Evolutionary conservation across 2,329 filamentous ascomycete genomes (phyloP).

Genomic region (Coniosporium tulheliwenetii): DNA sequence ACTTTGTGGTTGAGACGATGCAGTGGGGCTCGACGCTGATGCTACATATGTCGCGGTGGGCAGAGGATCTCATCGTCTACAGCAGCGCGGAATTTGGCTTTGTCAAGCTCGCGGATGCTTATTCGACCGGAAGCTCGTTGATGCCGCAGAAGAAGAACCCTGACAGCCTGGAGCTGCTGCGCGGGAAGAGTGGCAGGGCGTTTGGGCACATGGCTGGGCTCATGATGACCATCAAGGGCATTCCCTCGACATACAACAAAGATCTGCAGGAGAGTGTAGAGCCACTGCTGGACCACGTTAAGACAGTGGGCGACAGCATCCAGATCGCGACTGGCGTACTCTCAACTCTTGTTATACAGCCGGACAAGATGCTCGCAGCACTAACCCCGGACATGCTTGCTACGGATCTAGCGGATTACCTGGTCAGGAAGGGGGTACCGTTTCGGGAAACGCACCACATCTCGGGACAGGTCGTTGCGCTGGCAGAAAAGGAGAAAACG

Average conservation of each 20-base stretch:
- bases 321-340: constrained; percentile 72
- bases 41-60: constrained; percentile 65
- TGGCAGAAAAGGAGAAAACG: constrained; percentile 48
- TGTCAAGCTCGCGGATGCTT: constrained; percentile 61
- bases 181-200: constrained; percentile 60
- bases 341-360: constrained; percentile 51
- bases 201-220: constrained; percentile 73
- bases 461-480: constrained; percentile 54
- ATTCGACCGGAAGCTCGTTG: constrained; percentile 58
- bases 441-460: constrained; percentile 74
- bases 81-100: constrained; percentile 62
- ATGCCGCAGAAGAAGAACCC: constrained; percentile 82
- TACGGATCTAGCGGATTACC: constrained; percentile 49
- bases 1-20: constrained; percentile 70
- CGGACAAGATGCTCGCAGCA: constrained; percentile 63
- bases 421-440: constrained; percentile 51
- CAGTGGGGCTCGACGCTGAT: constrained; percentile 68
- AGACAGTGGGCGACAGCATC: constrained; percentile 67
- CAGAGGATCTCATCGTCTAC: constrained; percentile 79
- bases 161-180: constrained; percentile 57
- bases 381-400: constrained; percentile 76
- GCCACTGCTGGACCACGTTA: constrained; percentile 71
- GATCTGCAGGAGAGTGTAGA: constrained; percentile 80
- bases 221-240: constrained; percentile 60
- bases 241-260: constrained; percentile 79